A percentile compares a stretch with the other conserved stretches of the same genome.
Conservation (phyloP, 768 basidiomycete genomes). For the Podaxis carcinomalis region DNA sequence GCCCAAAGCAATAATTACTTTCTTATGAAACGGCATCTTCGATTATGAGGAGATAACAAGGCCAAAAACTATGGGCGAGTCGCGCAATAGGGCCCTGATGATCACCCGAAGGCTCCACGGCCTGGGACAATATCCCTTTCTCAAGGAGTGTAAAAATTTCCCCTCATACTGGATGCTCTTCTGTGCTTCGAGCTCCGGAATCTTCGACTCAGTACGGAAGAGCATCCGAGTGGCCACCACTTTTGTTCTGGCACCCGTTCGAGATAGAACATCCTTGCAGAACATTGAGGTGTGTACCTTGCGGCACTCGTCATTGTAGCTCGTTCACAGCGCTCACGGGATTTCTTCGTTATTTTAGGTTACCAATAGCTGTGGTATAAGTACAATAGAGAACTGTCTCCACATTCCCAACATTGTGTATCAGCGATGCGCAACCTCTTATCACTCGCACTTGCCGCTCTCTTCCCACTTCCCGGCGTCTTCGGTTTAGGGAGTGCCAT, state of each 20-base stretch:
- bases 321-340: not conserved
- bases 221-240: not conserved
- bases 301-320: not conserved
- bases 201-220: not conserved
- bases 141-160: not conserved
- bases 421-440: constrained; percentile 17
- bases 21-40: not conserved
- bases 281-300: not conserved
- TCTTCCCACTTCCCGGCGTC: constrained; percentile 15
- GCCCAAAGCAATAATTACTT: not conserved
- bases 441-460: constrained; percentile 15
- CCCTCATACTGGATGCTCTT: not conserved
- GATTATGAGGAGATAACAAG: not conserved
- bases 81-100: not conserved
- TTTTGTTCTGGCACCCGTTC: not conserved
- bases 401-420: not conserved
- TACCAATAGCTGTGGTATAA: constrained; percentile 1
- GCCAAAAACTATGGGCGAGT: not conserved
- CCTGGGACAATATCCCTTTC: not conserved
- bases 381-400: not conserved
- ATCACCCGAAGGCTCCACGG: constrained; percentile 3
- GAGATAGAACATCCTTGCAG: not conserved
- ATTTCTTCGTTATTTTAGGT: not conserved
- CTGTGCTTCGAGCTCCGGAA: not conserved
- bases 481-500: constrained; percentile 24